Conservation (phyloP, 2,329 filamentous ascomycete species). For the Zasmidium citrigriseum region DNA sequence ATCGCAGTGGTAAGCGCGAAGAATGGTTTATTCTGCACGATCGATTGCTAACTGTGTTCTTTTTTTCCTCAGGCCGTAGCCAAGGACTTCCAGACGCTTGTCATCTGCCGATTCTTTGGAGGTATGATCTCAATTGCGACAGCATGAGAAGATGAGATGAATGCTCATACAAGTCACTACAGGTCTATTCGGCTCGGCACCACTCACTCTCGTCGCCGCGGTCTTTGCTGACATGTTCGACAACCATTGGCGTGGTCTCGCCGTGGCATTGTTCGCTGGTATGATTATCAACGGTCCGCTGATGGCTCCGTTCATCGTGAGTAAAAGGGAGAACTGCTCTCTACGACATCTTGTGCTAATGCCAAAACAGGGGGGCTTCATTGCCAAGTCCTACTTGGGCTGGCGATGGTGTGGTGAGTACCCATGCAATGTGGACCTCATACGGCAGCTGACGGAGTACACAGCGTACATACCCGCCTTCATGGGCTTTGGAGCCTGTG, state of each 20-base stretch:
- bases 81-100: conserved; percentile 39
- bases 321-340: too few species aligned
- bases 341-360: too few species aligned
- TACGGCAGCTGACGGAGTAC: neutral
- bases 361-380: conserved; percentile 33
- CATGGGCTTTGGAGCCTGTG: conserved; percentile 37
- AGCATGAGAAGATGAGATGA: too few species aligned
- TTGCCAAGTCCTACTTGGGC: conserved; percentile 42
- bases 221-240: conserved; percentile 41
- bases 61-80: conserved; percentile 35
- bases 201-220: conserved; percentile 46
- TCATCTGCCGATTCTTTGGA: conserved; percentile 24
- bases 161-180: too few species aligned
- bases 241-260: conserved; percentile 37
- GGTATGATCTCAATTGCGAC: too few species aligned
- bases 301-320: conserved; percentile 43
- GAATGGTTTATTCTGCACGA: too few species aligned
- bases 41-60: too few species aligned
- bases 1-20: conserved; percentile 39
- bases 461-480: conserved; percentile 47
- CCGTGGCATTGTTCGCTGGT: conserved; percentile 40
- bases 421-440: neutral
- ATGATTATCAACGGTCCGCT: conserved; percentile 42
- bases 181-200: conserved; percentile 48
- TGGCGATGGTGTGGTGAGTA: conserved; percentile 42